These are phyloP conservation scores for Diaporthe ampelina DNA, from an alignment of 2,329 filamentous ascomycete genomes.

Conservation along the genomic window DNA sequence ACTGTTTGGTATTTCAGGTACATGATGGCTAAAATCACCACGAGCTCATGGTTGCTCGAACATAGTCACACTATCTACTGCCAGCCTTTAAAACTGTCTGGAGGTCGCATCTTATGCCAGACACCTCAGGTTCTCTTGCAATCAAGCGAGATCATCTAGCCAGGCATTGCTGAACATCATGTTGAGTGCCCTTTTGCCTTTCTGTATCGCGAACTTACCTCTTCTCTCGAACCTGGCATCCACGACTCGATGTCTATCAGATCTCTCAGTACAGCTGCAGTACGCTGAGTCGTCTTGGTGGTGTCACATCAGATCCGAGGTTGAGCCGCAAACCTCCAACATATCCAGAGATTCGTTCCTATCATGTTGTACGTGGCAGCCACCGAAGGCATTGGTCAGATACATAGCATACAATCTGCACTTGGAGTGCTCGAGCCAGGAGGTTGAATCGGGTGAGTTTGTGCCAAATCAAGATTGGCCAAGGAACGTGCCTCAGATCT, in stretches of 20 bases:
- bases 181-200: not conserved
- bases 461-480: conserved; percentile 1
- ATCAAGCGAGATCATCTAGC: not conserved
- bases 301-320: not conserved
- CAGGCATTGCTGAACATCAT: too few relatives aligned
- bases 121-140: too few relatives aligned
- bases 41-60: not conserved
- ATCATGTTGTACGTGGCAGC: not conserved
- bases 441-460: conserved; percentile 22
- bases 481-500: conserved; percentile 18
- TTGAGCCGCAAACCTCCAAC: not conserved
- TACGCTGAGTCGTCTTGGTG: not conserved
- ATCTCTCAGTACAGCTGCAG: not conserved
- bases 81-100: not conserved
- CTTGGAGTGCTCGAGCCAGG: conserved; percentile 1
- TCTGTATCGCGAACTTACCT: not conserved
- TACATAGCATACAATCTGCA: fast-evolving
- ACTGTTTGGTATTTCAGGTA: not conserved
- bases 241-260: not conserved
- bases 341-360: not conserved
- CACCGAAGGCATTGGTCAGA: not conserved
- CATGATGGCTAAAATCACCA: not conserved
- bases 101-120: too few relatives aligned
- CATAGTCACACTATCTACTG: not conserved
- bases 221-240: not conserved